A percentile compares a stretch with the other conserved stretches of the same genome.
These are phyloP conservation scores for Pleurotus ostreatus DNA, from an alignment of 768 basidiomycete species.

Conservation along the genomic window DNA sequence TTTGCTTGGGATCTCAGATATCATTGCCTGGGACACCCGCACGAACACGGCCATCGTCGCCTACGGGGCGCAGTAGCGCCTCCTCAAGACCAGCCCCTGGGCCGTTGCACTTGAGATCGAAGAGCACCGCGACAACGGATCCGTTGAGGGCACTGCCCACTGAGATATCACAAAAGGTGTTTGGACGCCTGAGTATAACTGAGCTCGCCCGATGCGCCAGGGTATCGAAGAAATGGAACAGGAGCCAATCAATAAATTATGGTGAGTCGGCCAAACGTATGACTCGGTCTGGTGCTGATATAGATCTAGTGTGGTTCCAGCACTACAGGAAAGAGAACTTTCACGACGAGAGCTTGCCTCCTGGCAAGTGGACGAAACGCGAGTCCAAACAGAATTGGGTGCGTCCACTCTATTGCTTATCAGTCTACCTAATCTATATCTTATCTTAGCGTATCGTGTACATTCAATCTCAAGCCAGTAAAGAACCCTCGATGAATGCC, in stretches of 20 bases:
- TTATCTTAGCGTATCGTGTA: slow-evolving; percentile 47
- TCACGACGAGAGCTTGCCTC: slow-evolving; percentile 70
- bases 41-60: slow-evolving; percentile 50
- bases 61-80: slow-evolving; percentile 27
- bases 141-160: slow-evolving; percentile 74
- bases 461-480: slow-evolving; percentile 38
- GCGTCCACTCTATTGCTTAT: slow-evolving; percentile 17
- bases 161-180: slow-evolving; percentile 77
- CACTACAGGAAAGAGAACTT: slow-evolving; percentile 87
- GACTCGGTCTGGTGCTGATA: neutral
- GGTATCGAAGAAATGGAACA: slow-evolving; percentile 84
- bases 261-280: slow-evolving; percentile 38
- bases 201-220: slow-evolving; percentile 76
- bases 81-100: slow-evolving; percentile 46
- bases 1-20: slow-evolving; percentile 35
- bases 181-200: slow-evolving; percentile 52
- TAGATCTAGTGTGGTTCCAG: slow-evolving; percentile 82
- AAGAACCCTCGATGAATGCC: slow-evolving; percentile 28
- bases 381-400: slow-evolving; percentile 96
- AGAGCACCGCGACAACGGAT: slow-evolving; percentile 38
- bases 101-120: slow-evolving; percentile 33
- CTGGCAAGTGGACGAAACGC: slow-evolving; percentile 87
- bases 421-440: slow-evolving; percentile 11
- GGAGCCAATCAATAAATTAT: slow-evolving; percentile 89
- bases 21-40: slow-evolving; percentile 68